A percentile compares a stretch with the other conserved stretches of the same genome.
phyloP scores from a whole-genome alignment of 1,284 basidiomycete species.

The Omphalotus olearius region DNA sequence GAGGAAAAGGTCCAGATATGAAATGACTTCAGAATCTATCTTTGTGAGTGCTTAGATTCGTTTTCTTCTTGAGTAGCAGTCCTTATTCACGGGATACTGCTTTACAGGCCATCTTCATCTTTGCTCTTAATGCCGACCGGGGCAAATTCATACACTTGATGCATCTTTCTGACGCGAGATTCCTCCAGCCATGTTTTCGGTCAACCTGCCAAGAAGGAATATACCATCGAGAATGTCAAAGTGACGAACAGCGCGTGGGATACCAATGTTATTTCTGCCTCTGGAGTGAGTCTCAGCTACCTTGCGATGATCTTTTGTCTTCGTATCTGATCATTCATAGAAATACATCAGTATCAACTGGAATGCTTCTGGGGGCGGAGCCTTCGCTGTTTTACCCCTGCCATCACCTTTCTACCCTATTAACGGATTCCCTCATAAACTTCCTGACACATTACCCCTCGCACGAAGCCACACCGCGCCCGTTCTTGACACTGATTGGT shows the following conservation, averaged over 20 bases:
- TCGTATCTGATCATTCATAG: conserved; percentile 30
- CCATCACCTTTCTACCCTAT: conserved; percentile 68
- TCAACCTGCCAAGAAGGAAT: conserved; percentile 79
- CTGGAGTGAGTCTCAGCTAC: conserved; percentile 50
- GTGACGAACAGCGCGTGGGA: conserved; percentile 91
- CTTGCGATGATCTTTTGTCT: not conserved
- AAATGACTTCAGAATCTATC: not conserved
- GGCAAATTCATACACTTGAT: conserved; percentile 6
- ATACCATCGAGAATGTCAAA: conserved; percentile 88
- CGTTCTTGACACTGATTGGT: conserved; percentile 97
- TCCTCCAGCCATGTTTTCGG: conserved; percentile 83
- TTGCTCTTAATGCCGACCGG: not conserved
- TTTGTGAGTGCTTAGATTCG: not conserved
- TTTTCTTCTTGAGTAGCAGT: not conserved
- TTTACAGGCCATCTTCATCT: not conserved
- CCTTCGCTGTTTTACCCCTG: conserved; percentile 88
- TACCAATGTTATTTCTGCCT: conserved; percentile 90
- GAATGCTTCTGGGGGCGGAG: conserved; percentile 94
- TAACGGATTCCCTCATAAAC: conserved; percentile 65
- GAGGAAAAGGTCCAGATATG: conserved; percentile 6
- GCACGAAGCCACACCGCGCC: conserved; percentile 83
- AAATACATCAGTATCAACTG: conserved; percentile 91
- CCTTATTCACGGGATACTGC: conserved; percentile 1
- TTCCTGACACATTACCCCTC: conserved; percentile 91
- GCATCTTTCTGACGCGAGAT: conserved; percentile 2